Base-by-base conservation (phyloP, 1,284 basidiomycete species). In the Cryptococcus depauperatus region DNA sequence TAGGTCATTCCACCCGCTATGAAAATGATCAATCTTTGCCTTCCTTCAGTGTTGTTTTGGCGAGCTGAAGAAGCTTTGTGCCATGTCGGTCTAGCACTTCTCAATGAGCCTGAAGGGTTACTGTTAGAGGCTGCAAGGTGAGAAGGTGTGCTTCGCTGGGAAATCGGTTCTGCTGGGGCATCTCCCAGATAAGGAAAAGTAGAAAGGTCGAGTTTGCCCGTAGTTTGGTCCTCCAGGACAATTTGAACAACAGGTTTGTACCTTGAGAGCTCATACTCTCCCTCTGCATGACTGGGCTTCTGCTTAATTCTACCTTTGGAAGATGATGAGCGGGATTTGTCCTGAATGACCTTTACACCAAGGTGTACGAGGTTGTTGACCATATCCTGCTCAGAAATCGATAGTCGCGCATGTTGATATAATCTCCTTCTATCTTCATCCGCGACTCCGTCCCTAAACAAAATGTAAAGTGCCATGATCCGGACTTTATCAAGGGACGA, bases 1-100 rank as follows among this genome's bases (percentile, higher is more conserved):
- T 92, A 95, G 2, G 93, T 95, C 79, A 95, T 84, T 1, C 95
- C 95, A 26, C 95, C 95, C 10, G 88, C 88, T 11, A 97, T 76
- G 68, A 97, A 98, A 33, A 97, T 77, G 41, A 99, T 74, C 19
- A 95, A 66, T n/a, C 93, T 76, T 64, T 91, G 85, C 47, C 82
- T 79, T 13, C 60, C 57, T 42, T 71, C 66, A 16, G 57, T 64
- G 43, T 76, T 80, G 30, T 68, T 65, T 28, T 61, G 51, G 5
- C 66, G 48, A 11, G 42, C 59, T 3, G 71, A 69, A 6, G 74
- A 66, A 7, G 74, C 75, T 21, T 73, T 74, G 42, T 90, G 85
- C 88, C 89, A 92, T 44, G 79, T 83, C 5, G 88, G 87, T 21
- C 73, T 52, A 5, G 74, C 82, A 55, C 85, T 88, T 14, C 91